phyloP scores from a whole-genome alignment of 2,329 filamentous ascomycete genomes.

The Rhynchosporium agropyri region DNA sequence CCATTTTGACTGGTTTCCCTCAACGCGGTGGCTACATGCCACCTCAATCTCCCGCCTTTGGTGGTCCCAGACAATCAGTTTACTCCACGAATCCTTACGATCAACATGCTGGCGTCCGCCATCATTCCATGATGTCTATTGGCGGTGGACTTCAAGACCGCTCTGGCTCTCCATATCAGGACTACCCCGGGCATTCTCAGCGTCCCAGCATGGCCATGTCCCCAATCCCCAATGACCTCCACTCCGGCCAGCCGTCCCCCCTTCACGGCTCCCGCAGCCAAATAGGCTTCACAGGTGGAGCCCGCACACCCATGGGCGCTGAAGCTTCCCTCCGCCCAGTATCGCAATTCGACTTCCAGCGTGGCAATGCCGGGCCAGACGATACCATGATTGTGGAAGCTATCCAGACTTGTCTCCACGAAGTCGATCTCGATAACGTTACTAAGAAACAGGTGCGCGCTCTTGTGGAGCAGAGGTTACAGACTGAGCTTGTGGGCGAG shows the following conservation, averaged over 20 bases:
- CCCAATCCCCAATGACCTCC: constrained; percentile 44
- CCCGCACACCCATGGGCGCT: constrained; percentile 50
- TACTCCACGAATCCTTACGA: constrained; percentile 53
- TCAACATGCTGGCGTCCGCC: constrained; percentile 49
- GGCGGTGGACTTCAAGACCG: constrained; percentile 50
- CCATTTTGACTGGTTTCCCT: constrained; percentile 82
- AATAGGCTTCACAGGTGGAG: constrained; percentile 48
- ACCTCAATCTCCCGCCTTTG: constrained; percentile 77
- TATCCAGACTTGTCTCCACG: constrained; percentile 78
- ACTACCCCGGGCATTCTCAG: constrained; percentile 47
- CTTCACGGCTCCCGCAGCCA: constrained; percentile 46
- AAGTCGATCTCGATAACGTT: constrained; percentile 93
- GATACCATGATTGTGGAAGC: constrained; percentile 81
- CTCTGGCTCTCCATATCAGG: constrained; percentile 61
- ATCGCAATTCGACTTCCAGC: constrained; percentile 64
- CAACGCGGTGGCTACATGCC: constrained; percentile 73
- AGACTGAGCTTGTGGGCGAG: constrained; percentile 81
- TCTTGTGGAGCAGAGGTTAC: constrained; percentile 88
- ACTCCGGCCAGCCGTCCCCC: constrained; percentile 43
- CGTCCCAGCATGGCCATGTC: constrained; percentile 64
- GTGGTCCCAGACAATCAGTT: constrained; percentile 46
- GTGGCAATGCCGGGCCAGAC: constrained; percentile 64
- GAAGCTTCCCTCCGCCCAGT: constrained; percentile 48
- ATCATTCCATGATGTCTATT: constrained; percentile 74
- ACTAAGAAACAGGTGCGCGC: constrained; percentile 97